phyloP scores from a whole-genome alignment of 2,329 filamentous ascomycete genomes.

The Aspergillus phoenicis region DNA sequence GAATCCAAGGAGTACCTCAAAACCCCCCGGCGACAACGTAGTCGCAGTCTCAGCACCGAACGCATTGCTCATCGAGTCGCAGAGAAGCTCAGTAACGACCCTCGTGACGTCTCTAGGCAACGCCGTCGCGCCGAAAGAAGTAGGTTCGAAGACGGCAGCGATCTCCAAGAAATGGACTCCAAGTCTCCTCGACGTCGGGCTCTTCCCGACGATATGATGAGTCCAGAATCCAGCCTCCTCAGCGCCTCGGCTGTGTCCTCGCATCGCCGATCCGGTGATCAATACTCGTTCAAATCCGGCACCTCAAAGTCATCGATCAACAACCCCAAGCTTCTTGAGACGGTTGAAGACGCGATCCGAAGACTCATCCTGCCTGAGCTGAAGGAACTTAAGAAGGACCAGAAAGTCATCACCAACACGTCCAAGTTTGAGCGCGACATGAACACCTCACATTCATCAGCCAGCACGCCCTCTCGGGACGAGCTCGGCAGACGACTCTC shows the following conservation, averaged over 20 bases:
- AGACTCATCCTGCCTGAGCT: constrained; percentile 88
- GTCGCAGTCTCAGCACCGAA: constrained; percentile 67
- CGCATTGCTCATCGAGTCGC: constrained; percentile 69
- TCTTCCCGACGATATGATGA: constrained; percentile 57
- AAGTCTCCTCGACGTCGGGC: constrained; percentile 51
- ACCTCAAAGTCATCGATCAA: constrained; percentile 76
- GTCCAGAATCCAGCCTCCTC: constrained; percentile 64
- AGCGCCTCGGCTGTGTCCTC: constrained; percentile 58
- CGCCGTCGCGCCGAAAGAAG: constrained; percentile 46
- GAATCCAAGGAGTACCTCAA: constrained; percentile 55
- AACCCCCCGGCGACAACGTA: constrained; percentile 60
- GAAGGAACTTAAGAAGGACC: constrained; percentile 86
- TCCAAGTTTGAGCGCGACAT: constrained; percentile 68
- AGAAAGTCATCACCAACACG: constrained; percentile 73
- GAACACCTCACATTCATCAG: constrained; percentile 63
- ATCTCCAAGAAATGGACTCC: constrained; percentile 46
- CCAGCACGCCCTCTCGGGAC: constrained; percentile 59
- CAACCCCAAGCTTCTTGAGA: constrained; percentile 86
- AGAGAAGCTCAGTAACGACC: constrained; percentile 63
- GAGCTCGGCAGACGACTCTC: constrained; percentile 57
- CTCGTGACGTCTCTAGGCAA: constrained; percentile 49
- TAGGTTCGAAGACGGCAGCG: constrained; percentile 51
- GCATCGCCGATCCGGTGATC: constrained; percentile 58
- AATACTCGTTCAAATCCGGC: constrained; percentile 62
- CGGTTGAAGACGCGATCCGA: constrained; percentile 90